Base-by-base conservation (phyloP, 1,284 basidiomycete species). In the Fomitopsis pinicola region DNA sequence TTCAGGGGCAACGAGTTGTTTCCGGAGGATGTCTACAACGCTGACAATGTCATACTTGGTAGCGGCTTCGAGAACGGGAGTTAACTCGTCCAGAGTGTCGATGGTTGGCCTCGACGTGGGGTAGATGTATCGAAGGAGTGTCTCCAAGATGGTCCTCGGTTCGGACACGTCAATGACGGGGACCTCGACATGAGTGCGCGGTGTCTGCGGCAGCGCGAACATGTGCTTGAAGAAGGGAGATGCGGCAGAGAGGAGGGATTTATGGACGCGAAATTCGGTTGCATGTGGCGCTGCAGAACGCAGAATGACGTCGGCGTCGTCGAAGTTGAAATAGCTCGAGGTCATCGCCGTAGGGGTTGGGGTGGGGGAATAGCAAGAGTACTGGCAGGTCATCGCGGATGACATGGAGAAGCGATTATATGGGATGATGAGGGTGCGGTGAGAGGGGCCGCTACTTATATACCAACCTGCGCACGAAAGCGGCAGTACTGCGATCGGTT, bases 171-270 rank as follows among this genome's bases (percentile, higher is more conserved):
- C 81, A 45, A 89, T 77, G 55, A 80, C 65, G 9, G 85, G 84
- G n/a, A 73, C 44, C 28, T 57, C 45, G 48, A 26, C 33, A 26
- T 57, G 36, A 2, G 60, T 56, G 2, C 62, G 40, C 67, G 60
- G 63, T 42, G 57, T 73, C 66, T 89, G 86, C 3, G 88, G 88
- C 28, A 91, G 75, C 28, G 82, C 71, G 70, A 91, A 87, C 85
- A 91, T 85, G 59, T 85, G 80, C 56, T 74, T 71, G 72, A 91
- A 91, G 74, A 91, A 86, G 1, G 84, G 79, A 1, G 88, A 91
- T 0, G 86, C 83, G 7, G 78, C 76, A 12, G 81, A 73, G 57
- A 91, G 80, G 62, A 91, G 80, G 69, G 78, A 82, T 64, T 77
- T 77, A 71, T 90, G 88, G n/a, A 85, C 82, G 52, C 74, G 77